These are phyloP conservation scores for Mortierella sp. DNA, from an alignment of 371 early-diverging fungal genomes.

Conservation along the genomic window DNA sequence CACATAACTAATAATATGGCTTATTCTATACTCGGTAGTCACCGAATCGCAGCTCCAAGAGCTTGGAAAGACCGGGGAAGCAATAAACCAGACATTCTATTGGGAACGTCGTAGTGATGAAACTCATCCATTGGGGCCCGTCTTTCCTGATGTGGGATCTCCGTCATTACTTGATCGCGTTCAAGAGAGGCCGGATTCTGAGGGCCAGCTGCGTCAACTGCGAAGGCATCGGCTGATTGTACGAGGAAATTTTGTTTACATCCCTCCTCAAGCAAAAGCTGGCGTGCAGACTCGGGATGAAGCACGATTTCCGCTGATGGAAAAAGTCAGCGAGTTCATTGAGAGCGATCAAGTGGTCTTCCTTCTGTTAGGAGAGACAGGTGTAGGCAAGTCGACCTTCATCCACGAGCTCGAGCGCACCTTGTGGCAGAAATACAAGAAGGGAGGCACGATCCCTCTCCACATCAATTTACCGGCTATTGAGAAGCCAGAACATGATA, in stretches of 20 bases:
- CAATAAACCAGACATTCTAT: neutral
- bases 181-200: neutral
- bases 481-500: neutral
- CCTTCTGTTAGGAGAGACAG: conserved; percentile 18
- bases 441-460: conserved; percentile 4
- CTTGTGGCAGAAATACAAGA: conserved; percentile 7
- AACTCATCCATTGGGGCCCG: neutral
- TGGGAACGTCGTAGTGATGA: neutral
- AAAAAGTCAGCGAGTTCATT: neutral
- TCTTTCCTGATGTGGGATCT: neutral
- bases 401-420: neutral
- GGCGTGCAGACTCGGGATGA: neutral
- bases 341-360: neutral
- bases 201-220: neutral
- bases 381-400: conserved; percentile 21
- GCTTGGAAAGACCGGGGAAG: neutral
- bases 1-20: too few species aligned
- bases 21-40: neutral
- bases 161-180: neutral
- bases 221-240: neutral
- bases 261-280: neutral
- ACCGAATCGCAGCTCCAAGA: neutral
- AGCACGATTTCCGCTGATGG: neutral
- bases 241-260: neutral
- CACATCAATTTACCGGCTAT: conserved; percentile 3